These are phyloP conservation scores for Laburnicola sp. DNA, from an alignment of 2,329 filamentous ascomycete species.

Conservation along the genomic window DNA sequence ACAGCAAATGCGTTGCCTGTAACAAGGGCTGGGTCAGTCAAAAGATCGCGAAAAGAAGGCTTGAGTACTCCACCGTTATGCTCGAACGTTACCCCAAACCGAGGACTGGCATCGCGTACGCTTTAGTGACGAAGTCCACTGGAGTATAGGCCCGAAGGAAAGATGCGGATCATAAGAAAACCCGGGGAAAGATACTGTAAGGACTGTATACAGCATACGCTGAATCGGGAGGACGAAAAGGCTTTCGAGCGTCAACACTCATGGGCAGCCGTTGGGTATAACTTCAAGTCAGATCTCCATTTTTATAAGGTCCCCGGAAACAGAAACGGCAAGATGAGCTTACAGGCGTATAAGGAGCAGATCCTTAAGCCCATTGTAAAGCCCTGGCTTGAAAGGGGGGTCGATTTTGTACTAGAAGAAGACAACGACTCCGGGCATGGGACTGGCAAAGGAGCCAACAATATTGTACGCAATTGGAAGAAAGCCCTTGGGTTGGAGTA, in stretches of 20 bases:
- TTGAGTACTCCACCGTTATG: background rate
- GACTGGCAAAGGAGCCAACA: background rate
- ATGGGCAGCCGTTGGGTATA: background rate
- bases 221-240: background rate
- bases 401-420: slow-evolving; percentile 9
- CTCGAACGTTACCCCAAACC: background rate
- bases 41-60: background rate
- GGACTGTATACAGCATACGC: slow-evolving; percentile 3
- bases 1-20: slow-evolving; percentile 11
- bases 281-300: slow-evolving; percentile 8
- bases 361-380: slow-evolving; percentile 13
- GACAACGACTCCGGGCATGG: slow-evolving; percentile 5
- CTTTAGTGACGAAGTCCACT: slow-evolving; percentile 11
- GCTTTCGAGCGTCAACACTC: background rate
- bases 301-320: slow-evolving; percentile 7
- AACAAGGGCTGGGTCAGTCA: slow-evolving; percentile 2
- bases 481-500: slow-evolving; percentile 1
- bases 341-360: slow-evolving; percentile 7
- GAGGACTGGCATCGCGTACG: slow-evolving; percentile 1
- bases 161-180: slow-evolving; percentile 2
- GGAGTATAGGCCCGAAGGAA: background rate
- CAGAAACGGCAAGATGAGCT: slow-evolving; percentile 11
- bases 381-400: background rate
- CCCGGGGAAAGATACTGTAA: slow-evolving; percentile 2
- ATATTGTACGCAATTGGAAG: slow-evolving; percentile 13